Percentiles rank a stretch among this genome's conserved stretches.
Evolutionary conservation across 2,329 filamentous ascomycete species (phyloP).

Genomic region (Xylaria polymorpha): DNA sequence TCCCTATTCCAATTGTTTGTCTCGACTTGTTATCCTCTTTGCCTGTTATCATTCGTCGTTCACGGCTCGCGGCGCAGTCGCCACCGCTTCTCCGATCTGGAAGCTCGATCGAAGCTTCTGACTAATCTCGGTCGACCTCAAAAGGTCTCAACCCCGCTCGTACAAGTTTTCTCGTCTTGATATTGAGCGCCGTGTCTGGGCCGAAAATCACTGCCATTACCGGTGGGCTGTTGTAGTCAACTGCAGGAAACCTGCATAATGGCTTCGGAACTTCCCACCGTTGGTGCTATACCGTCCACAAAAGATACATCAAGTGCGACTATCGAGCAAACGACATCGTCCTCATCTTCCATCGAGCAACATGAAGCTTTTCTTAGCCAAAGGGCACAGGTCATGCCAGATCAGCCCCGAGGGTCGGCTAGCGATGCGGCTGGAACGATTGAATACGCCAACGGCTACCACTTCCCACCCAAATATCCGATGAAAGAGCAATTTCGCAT

Average conservation of each 20-base stretch:
- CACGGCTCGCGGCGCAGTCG: neutral
- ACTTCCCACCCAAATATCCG: conserved; percentile 71
- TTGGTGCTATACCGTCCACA: neutral
- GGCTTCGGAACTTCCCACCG: conserved; percentile 23
- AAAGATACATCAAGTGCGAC: conserved; percentile 17
- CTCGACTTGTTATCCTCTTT: neutral
- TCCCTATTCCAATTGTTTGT: conserved; percentile 1
- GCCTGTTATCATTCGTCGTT: conserved; percentile 7
- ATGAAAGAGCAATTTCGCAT: conserved; percentile 69
- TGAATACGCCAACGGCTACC: conserved; percentile 71
- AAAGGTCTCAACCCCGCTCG: conserved; percentile 2
- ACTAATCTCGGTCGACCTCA: neutral
- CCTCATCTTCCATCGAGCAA: conserved; percentile 39
- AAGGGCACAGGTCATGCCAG: conserved; percentile 36
- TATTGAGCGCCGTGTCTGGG: neutral
- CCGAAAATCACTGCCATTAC: conserved; percentile 5
- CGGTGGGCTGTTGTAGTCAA: conserved; percentile 23
- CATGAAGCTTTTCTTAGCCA: conserved; percentile 39
- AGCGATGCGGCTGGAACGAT: conserved; percentile 49
- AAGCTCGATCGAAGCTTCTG: neutral
- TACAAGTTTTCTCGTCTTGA: neutral
- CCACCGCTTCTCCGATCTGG: conserved; percentile 3
- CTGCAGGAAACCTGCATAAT: conserved; percentile 30
- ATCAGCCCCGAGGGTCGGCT: conserved; percentile 41
- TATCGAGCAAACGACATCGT: conserved; percentile 38